Base-by-base conservation (phyloP, 83 land plant species). In the Picea mariana region DNA sequence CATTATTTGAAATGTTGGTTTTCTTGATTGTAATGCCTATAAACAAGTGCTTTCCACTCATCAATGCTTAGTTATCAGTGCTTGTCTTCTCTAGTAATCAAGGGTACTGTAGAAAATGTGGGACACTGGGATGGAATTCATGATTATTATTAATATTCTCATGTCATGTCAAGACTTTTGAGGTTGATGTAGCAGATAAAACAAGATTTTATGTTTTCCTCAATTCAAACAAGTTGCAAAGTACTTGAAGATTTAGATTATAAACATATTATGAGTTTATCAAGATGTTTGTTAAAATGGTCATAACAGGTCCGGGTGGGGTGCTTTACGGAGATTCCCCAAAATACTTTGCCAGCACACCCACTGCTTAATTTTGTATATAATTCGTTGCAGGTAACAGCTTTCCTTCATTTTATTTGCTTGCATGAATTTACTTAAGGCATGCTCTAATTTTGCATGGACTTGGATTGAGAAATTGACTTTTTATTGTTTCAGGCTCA, bases 311-410 rank as follows among this genome's bases (percentile, higher is more conserved):
- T 95, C 42, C 98, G 99, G 26, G 94, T 86, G 80, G 99, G 98
- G 26, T 97, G 98, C 88, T 97, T 97, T 79, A 83, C 90, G 73
- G 97, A 95, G 85, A 88, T 94, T 62, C 90, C 93, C 34, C 91
- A 82, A 20, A 78, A 83, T 55, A 85, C 80, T 17, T 82, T 95
- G 81, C 87, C 96, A 27, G 73, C 88, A 52, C 98, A 97, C 82
- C 99, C 99, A 40, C 87, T 95, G 83, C 85, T 97, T 55, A 91
- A 88, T 80, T 97, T 92, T 91, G 92, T 93, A 16, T 93, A 89
- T 84, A 87, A 88, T 72, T 92, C 96, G 1, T 81, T 97, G 82
- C 95, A 91, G 98, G 99, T 97, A 73, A 24, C 11, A 18, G 12
- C 44, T 72, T 42, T 72, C 55, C 6, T 47, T 47, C 9, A 47